Base-by-base conservation (phyloP, 2,329 filamentous ascomycete genomes). In the Esteya vermicola region DNA sequence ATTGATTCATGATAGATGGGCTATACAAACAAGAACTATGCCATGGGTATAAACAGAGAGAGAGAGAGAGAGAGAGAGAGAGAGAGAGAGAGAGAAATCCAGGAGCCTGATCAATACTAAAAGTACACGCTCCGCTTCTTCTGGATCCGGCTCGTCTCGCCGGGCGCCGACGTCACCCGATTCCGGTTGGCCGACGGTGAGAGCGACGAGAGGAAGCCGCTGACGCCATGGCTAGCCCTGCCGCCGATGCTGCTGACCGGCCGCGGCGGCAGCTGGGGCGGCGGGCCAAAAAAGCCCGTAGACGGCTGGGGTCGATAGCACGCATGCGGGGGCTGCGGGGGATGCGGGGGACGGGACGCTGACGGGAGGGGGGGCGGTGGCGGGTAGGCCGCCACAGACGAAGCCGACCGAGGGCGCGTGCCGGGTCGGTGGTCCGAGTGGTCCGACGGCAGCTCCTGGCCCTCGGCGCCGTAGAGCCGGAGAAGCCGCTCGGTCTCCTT, bases 401-500 rank as follows among this genome's bases (percentile, higher is more conserved):
- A 45, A 37, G 33, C 38, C 42, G n/a, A 47, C 36, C n/a, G 42
- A 45, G n/a, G n/a, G n/a, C n/a, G n/a, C n/a, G n/a, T n/a, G 35
- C 47, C 47, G 41, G 30, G 39, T 32, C 26, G 13, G 38, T 7
- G 32, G 20, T n/a, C n/a, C 2, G n/a, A 19, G 10, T 26, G 25
- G 13, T 36, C 16, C 6, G 49, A 58, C 45, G 50, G 60, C 22
- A 59, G 46, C 3, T 57, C 55, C 51, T 70, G 65, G 1, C 65
- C 64, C 38, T 67, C 58, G 34, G 74, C 64, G 36, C 82, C 81
- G 50, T 84, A 88, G 49, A 79, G 57, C 48, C 65, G 72, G 19
- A 74, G 65, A 27, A 98, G 63, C 2, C 86, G 70, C 55, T 91
- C 85, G 1, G 91, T 96, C 61, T 98, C 89, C 45, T 70, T 71